Evolutionary conservation across 2,329 filamentous ascomycete genomes (phyloP).

Genomic region (Neonectria punicea): DNA sequence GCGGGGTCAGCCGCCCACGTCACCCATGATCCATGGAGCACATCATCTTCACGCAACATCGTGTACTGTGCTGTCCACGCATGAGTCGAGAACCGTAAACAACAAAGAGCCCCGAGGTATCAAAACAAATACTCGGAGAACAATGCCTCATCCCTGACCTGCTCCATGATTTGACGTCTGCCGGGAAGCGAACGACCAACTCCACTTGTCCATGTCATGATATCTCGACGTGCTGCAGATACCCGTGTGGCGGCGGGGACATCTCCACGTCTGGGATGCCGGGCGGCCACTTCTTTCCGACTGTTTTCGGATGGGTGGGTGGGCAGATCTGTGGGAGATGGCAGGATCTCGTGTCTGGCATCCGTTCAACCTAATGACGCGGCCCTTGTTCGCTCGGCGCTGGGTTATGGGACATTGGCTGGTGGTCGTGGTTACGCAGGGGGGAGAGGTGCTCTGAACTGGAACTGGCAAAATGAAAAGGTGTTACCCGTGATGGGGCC

Average conservation of each 20-base stretch:
- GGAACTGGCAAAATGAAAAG: background rate
- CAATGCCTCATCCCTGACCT: background rate
- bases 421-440: background rate
- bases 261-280: background rate
- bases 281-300: background rate
- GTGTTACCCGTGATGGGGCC: background rate
- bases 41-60: background rate
- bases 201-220: background rate
- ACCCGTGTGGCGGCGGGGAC: background rate
- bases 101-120: background rate
- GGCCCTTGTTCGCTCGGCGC: background rate
- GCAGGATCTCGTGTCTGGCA: background rate
- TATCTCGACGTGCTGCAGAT: background rate
- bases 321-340: background rate
- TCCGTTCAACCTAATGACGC: background rate
- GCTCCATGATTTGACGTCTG: background rate
- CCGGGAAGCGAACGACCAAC: background rate
- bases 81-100: background rate
- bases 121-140: background rate
- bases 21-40: conserved; percentile 18
- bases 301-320: background rate
- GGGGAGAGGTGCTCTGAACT: background rate
- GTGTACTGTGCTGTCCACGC: conserved; percentile 5
- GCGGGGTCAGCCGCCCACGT: conserved; percentile 10
- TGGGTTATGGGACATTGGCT: background rate